Conservation (phyloP, 805 yeast genomes). For the Starmera amethionina region DNA sequence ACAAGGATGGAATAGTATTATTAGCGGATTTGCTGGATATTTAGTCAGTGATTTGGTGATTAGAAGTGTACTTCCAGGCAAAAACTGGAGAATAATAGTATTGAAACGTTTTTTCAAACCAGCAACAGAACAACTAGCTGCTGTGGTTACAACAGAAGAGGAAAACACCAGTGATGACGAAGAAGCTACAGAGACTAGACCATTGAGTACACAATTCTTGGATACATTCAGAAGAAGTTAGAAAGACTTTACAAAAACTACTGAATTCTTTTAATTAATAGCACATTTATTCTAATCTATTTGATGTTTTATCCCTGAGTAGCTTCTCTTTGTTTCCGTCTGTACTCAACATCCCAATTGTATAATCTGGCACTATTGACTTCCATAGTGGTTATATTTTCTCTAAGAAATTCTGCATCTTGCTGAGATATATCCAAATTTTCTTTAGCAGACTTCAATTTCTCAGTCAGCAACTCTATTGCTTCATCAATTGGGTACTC, state of each 20-base stretch:
- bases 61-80: slow-evolving; percentile 28
- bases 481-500: slow-evolving; percentile 93
- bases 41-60: slow-evolving; percentile 23
- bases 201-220: slow-evolving; percentile 36
- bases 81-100: slow-evolving; percentile 27
- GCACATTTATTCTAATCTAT: no score
- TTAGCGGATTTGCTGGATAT: slow-evolving; percentile 26
- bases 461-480: slow-evolving; percentile 48
- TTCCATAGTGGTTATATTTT: slow-evolving; percentile 94
- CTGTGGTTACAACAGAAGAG: slow-evolving; percentile 2
- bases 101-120: slow-evolving; percentile 6
- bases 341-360: slow-evolving; percentile 80
- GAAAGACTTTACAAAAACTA: slow-evolving; percentile 1
- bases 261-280: no score
- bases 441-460: slow-evolving; percentile 53
- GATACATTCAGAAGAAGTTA: slow-evolving; percentile 32
- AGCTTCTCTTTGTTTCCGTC: slow-evolving; percentile 31
- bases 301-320: no score
- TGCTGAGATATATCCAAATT: slow-evolving; percentile 59
- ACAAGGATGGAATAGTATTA: slow-evolving; percentile 19
- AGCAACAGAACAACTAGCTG: slow-evolving; percentile 2
- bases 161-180: slow-evolving; percentile 14
- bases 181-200: slow-evolving; percentile 24
- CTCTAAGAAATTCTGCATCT: slow-evolving; percentile 76
- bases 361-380: slow-evolving; percentile 91